Percentiles rank a stretch among this genome's conserved stretches.
These are phyloP conservation scores for Xylaria venustula DNA, from an alignment of 495 filamentous ascomycete genomes.

Conservation along the genomic window DNA sequence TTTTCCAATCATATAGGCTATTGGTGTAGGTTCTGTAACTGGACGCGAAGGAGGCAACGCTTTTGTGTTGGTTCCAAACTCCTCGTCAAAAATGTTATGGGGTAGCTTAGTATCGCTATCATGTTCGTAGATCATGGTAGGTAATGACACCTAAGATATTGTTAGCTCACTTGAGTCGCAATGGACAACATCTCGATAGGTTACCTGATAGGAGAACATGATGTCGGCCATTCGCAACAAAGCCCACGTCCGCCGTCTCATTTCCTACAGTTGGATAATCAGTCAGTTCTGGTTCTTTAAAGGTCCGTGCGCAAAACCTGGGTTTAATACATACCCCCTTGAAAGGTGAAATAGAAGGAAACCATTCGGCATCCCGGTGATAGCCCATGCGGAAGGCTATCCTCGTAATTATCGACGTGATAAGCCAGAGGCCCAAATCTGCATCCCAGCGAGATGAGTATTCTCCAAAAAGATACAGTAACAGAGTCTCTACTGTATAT, in stretches of 20 bases:
- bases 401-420: constrained; percentile 76
- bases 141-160: constrained; percentile 57
- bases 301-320: too few species aligned
- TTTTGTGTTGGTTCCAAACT: constrained; percentile 78
- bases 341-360: constrained; percentile 77
- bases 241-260: constrained; percentile 86
- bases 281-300: constrained; percentile 1
- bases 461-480: constrained; percentile 83
- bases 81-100: constrained; percentile 90
- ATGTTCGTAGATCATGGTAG: constrained; percentile 78
- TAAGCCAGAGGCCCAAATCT: constrained; percentile 78
- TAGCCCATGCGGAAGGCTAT: constrained; percentile 94
- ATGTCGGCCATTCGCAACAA: constrained; percentile 79
- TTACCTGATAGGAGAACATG: constrained; percentile 79
- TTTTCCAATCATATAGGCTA: constrained; percentile 87
- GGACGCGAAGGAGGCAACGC: constrained; percentile 74
- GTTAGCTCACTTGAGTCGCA: constrained; percentile 31
- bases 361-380: constrained; percentile 85
- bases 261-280: constrained; percentile 54
- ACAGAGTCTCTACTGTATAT: constrained; percentile 84
- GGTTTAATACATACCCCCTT: constrained; percentile 61
- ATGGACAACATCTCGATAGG: background rate
- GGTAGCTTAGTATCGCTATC: constrained; percentile 87
- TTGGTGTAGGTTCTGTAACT: constrained; percentile 73
- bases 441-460: constrained; percentile 74